phyloP scores from a whole-genome alignment of 306 rosid genomes.

The Fagus sylvatica region DNA sequence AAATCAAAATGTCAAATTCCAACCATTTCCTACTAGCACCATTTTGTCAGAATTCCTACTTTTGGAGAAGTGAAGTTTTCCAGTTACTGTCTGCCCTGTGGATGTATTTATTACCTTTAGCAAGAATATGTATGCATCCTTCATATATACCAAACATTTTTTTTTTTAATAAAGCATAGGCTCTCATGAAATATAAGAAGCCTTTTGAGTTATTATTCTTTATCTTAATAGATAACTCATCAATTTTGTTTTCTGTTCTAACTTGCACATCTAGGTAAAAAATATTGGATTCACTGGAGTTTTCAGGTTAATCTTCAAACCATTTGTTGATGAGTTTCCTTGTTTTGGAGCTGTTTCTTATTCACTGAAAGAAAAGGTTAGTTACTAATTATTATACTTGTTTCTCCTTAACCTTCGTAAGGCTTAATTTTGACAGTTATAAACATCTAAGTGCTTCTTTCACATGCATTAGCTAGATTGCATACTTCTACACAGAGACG shows the following conservation, averaged over 20 bases:
- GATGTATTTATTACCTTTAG: not conserved
- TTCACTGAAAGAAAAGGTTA: conserved; percentile 84
- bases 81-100: not conserved
- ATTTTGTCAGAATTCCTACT: not conserved
- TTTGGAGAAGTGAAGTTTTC: not conserved
- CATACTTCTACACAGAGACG: not conserved
- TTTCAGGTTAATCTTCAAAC: conserved; percentile 96
- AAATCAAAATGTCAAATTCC: not conserved
- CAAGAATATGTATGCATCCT: not conserved
- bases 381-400: conserved; percentile 18
- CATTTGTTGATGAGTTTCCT: conserved; percentile 82
- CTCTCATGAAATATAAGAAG: conserved; percentile 1
- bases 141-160: not conserved
- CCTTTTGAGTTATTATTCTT: not conserved
- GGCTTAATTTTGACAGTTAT: not conserved
- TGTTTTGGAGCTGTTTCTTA: conserved; percentile 82
- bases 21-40: not conserved
- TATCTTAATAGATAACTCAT: conserved; percentile 27
- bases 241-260: conserved; percentile 34
- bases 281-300: conserved; percentile 98
- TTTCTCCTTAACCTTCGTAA: conserved; percentile 4
- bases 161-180: not conserved
- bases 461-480: conserved; percentile 13
- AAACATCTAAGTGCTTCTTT: conserved; percentile 8
- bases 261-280: conserved; percentile 79